Base-by-base conservation (phyloP, 257 asterid species). In the Petrea volubilis region DNA sequence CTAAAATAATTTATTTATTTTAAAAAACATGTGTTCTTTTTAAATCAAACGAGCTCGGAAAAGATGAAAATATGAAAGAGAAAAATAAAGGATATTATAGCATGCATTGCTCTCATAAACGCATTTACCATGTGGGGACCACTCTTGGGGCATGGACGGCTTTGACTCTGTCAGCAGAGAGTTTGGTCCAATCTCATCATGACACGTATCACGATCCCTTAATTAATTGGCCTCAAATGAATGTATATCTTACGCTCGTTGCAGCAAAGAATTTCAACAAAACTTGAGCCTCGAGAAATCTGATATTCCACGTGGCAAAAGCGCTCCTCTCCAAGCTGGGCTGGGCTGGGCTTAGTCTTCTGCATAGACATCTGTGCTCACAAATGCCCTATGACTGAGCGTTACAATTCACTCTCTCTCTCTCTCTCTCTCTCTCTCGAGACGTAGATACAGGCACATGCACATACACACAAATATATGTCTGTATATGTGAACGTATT, bases 231-330 rank as follows among this genome's bases (percentile, higher is more conserved):
- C 15, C 20, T 0, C 27, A 47, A 14, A 8, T 24, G 24, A 25
- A 15, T 15, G 33, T 72, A 63, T 70, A 68, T 15, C 63, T 7
- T 76, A 65, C 60, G 33, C 76, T 18, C 14, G 18, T 12, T 44
- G 14, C 65, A 67, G 9, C 57, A 29, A 36, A 72, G 50, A 44
- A 46, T 51, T 50, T 59, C 67, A 12, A 6, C n/a, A 29, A 47
- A 41, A 6, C 38, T 60, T 43, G 53, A 69, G 60, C 15, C 50
- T 62, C 65, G 73, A 49, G 70, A 73, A 63, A 49, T 21, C 56
- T 50, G 73, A 50, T 11, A 58, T 0, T 40, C 75, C 82, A 80
- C 85, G 82, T 77, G 77, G 82, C 74, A 55, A 41, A 34, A 63
- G 21, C 59, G 55, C 43, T 50, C 36, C 67, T 66, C 64, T 24